Conservation (phyloP, 2,329 filamentous ascomycete species). For the Aspergillus sp. region DNA sequence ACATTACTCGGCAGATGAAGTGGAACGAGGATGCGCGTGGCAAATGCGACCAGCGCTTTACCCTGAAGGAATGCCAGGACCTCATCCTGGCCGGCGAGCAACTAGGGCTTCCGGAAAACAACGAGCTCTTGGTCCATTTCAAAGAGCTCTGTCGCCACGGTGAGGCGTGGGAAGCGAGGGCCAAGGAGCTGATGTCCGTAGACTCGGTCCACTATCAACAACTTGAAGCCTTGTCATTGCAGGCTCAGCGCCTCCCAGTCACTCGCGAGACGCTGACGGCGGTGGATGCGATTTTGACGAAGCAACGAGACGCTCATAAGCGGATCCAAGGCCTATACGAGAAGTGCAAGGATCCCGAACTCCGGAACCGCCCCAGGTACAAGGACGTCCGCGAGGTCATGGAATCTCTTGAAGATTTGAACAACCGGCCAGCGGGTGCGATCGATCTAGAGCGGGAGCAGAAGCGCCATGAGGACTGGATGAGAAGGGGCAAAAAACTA, state of each 20-base stretch:
- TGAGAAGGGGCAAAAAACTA: constrained; percentile 93
- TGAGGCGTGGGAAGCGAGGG: constrained; percentile 84
- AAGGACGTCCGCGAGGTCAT: constrained; percentile 83
- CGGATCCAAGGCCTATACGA: constrained; percentile 76
- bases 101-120: constrained; percentile 67
- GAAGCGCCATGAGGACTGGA: constrained; percentile 96
- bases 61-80: constrained; percentile 66
- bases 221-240: constrained; percentile 78
- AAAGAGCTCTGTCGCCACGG: constrained; percentile 68
- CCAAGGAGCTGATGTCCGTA: constrained; percentile 82
- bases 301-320: constrained; percentile 87
- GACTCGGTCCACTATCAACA: constrained; percentile 91
- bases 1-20: constrained; percentile 70
- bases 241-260: constrained; percentile 72
- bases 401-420: constrained; percentile 76
- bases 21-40: constrained; percentile 76
- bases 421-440: constrained; percentile 84
- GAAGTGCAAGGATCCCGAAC: constrained; percentile 64
- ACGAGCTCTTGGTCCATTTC: constrained; percentile 68
- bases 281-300: constrained; percentile 87
- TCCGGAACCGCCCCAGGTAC: constrained; percentile 74
- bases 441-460: constrained; percentile 90
- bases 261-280: constrained; percentile 67
- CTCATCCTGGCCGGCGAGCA: constrained; percentile 69
- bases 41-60: constrained; percentile 56